Evolutionary conservation across 345 rosid species (phyloP), one percentile per base, ranked within the genome.

Genomic region (Melastoma malabathricum): DNA sequence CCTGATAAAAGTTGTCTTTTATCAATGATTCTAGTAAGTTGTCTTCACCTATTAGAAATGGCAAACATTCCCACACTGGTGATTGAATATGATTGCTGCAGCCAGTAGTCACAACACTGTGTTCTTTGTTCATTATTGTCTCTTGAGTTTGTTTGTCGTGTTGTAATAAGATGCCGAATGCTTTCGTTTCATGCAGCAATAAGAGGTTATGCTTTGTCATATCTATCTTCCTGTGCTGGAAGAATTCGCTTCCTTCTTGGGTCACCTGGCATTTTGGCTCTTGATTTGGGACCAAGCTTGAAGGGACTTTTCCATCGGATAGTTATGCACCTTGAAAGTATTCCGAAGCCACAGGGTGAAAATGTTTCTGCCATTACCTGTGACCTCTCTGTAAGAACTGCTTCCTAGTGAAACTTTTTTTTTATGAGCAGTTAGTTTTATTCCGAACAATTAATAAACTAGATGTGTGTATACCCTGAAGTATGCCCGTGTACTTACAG

Each of bases 241-340:
- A 76, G 97, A 77, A 79, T 92, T 59, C 88, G 88, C 31, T 88
- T 84, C 73, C 69, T 92, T 72, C 75, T 92, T 67, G 84, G 86
- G 51, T 75, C 95, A 75, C 95, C 99, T 18, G 97, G 97, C 70
- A 88, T 92, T 73, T 94, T 88, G 76, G 99, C 99, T 62, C 95
- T 92, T 71, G 99, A 88, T 63, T 78, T 84, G 61, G 94, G 89
- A 63, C 61, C 90, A 50, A 74, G 78, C 68, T 73, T 92, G 70
- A 88, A 87, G 78, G 85, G 83, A 64, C 82, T 88, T 62, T 81
- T 92, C 64, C 94, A 83, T 65, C 75, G 65, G 69, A 83, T 88
- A 68, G 88, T 84, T 65, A 84, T 73, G 55, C 94, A 75, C 63
- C 90, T 88, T 60, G 99, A 88, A 67, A 84, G 68, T 63, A 70